Percentiles rank a stretch among this genome's conserved stretches.
These are phyloP conservation scores for Sclerotinia borealis DNA, from an alignment of 2,329 filamentous ascomycete genomes.

Conservation along the genomic window DNA sequence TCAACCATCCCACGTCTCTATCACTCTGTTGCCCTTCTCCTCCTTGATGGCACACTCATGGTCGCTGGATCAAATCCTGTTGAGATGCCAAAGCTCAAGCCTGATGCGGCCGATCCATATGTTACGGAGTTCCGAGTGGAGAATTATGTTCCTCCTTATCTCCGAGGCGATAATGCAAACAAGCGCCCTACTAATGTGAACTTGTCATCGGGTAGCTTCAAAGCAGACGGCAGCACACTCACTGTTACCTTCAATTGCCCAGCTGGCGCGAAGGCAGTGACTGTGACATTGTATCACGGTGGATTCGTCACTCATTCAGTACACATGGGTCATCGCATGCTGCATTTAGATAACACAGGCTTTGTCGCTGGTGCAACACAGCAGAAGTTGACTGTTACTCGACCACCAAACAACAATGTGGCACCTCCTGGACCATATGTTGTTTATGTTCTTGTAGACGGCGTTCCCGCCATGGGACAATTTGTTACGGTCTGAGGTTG, in stretches of 20 bases:
- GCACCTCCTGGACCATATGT: slow-evolving; percentile 56
- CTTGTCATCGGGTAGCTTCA: slow-evolving; percentile 40
- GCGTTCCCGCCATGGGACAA: slow-evolving; percentile 30
- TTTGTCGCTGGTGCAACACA: slow-evolving; percentile 37
- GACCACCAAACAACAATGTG: slow-evolving; percentile 49
- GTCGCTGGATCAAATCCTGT: slow-evolving; percentile 56
- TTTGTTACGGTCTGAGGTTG: slow-evolving; percentile 24
- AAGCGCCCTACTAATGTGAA: slow-evolving; percentile 43
- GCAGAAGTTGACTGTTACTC: slow-evolving; percentile 45
- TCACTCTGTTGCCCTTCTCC: slow-evolving; percentile 53
- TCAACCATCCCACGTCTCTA: slow-evolving; percentile 47
- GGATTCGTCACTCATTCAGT: slow-evolving; percentile 56
- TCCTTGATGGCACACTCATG: slow-evolving; percentile 54
- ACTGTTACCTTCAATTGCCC: slow-evolving; percentile 42
- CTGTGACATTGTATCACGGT: slow-evolving; percentile 50
- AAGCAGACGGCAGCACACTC: slow-evolving; percentile 39
- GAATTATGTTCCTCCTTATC: slow-evolving; percentile 55
- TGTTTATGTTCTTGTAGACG: slow-evolving; percentile 46
- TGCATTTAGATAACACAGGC: slow-evolving; percentile 45
- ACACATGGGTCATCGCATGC: slow-evolving; percentile 56
- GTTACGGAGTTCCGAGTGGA: slow-evolving; percentile 57
- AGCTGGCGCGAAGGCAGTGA: slow-evolving; percentile 37
- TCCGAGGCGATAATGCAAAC: slow-evolving; percentile 44
- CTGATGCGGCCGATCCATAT: slow-evolving; percentile 42
- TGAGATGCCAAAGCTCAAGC: slow-evolving; percentile 46